Evolutionary conservation across 305 asterid species (phyloP).

Genomic region (Ilex paraguariensis): DNA sequence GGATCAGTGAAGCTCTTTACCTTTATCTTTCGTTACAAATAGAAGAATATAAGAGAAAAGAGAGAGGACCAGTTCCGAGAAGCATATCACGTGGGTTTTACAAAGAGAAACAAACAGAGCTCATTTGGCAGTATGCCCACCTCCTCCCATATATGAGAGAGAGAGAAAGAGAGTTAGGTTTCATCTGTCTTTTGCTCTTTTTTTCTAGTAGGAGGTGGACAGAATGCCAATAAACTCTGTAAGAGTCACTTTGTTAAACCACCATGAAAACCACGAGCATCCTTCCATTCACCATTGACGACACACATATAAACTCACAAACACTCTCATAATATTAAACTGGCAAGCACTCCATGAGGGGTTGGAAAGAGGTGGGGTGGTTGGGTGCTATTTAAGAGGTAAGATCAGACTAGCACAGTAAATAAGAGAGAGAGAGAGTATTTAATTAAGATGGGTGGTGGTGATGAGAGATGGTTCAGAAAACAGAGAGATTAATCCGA

Average conservation of each 20-base stretch:
- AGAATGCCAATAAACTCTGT: constrained; percentile 93
- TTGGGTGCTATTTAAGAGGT: constrained; percentile 48
- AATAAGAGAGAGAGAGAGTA: constrained; percentile 23
- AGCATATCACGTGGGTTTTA: constrained; percentile 55
- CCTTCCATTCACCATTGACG: background rate
- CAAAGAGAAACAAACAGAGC: constrained; percentile 89
- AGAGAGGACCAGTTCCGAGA: background rate
- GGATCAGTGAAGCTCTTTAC: too few species aligned
- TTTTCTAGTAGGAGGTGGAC: constrained; percentile 70
- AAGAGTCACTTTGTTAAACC: constrained; percentile 71
- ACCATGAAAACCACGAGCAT: constrained; percentile 32
- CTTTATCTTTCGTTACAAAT: too few species aligned
- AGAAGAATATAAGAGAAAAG: too few species aligned
- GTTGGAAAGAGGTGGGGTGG: constrained; percentile 24
- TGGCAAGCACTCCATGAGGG: background rate
- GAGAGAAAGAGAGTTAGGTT: background rate
- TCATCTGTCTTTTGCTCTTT: background rate
- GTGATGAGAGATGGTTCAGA: constrained; percentile 11
- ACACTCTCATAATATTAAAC: background rate
- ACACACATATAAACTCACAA: background rate
- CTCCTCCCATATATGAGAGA: constrained; percentile 30
- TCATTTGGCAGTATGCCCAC: constrained; percentile 99
- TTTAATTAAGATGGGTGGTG: constrained; percentile 26
- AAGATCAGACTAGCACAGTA: constrained; percentile 19
- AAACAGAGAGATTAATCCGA: constrained; percentile 16